phyloP scores from a whole-genome alignment of 352 stramenopile genomes.

The Globisporangium yorkense region DNA sequence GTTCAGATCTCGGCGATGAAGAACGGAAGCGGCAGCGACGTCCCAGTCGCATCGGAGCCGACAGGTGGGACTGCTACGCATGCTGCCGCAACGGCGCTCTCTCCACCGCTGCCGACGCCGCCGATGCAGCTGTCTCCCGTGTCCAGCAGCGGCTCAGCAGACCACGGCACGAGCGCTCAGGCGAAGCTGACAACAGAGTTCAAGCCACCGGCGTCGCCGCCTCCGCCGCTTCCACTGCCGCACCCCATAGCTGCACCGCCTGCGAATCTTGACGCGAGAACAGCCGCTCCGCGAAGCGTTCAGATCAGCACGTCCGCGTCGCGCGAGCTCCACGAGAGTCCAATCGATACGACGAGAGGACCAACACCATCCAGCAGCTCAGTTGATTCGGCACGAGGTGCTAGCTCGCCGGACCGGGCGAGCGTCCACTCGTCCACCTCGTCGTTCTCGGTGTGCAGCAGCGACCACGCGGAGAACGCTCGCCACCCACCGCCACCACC shows the following conservation, averaged over 20 bases:
- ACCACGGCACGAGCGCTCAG: neutral
- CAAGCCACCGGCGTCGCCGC: slow-evolving; percentile 3
- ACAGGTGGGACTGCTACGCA: neutral
- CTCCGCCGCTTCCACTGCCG: slow-evolving; percentile 9
- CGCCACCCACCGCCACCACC: neutral
- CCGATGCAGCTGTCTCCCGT: slow-evolving; percentile 6
- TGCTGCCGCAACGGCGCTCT: neutral
- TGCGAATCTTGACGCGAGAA: slow-evolving; percentile 7
- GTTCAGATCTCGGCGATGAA: neutral
- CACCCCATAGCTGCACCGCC: slow-evolving; percentile 5
- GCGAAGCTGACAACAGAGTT: slow-evolving; percentile 10
- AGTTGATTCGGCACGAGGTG: neutral
- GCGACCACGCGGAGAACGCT: slow-evolving; percentile 1
- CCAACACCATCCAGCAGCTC: neutral
- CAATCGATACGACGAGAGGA: neutral
- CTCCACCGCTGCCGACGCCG: neutral
- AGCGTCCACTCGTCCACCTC: slow-evolving; percentile 11
- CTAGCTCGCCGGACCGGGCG: slow-evolving; percentile 4
- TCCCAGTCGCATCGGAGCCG: neutral
- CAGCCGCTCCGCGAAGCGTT: neutral
- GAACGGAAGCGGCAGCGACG: neutral
- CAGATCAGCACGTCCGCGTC: neutral
- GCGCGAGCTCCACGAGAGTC: slow-evolving; percentile 4
- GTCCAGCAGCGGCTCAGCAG: slow-evolving; percentile 6
- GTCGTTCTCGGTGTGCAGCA: slow-evolving; percentile 6